Evolutionary conservation across 2,329 filamentous ascomycete species (phyloP), one percentile per base, ranked within the genome.

Genomic region (Geosmithia putterillii): DNA sequence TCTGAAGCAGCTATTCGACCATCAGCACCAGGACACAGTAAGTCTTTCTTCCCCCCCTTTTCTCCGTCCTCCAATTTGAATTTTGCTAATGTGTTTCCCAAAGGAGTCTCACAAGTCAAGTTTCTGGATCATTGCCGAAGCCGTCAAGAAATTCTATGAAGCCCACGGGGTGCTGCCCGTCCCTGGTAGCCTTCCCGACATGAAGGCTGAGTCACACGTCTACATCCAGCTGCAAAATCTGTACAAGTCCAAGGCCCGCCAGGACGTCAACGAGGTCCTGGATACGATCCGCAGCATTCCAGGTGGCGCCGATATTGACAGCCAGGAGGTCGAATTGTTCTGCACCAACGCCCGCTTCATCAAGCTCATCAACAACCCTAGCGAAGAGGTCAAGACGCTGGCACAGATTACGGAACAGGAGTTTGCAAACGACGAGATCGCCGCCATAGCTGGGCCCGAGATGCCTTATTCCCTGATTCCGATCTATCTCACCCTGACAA

Each of bases 331-430:
- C 39, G 89, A 95, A 55, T 70, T 83, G 32, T 96, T 95, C 61
- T 96, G 90, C 74, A 95, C 94, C 64, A 94, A 94, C 52, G 90
- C 89, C 41, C 84, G 85, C 40, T 92, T 94, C 58, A 83, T 95
- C 57, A 94, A 92, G 63, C 75, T 96, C 40, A 81, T 96, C 45
- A 83, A 83, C 51, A 66, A 69, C 39, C 57, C 61, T 41, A 57
- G 57, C 40, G 57, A 66, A 42, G 61, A 59, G 20, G 63, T 64
- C 54, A 65, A 68, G 46, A 65, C 64, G 35, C 62, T 79, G 19
- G 62, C 71, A 47, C 67, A 74, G 57, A 58, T 74, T 37, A 65
- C 74, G 81, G 78, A 68, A 39, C 58, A 62, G 34, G 73, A 81
- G 54, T 64, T 73, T 46, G 62, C 61, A 40, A 75, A 70, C 48